Conservation (phyloP, 2,329 filamentous ascomycete genomes). For the Stagonosporopsis tanaceti region DNA sequence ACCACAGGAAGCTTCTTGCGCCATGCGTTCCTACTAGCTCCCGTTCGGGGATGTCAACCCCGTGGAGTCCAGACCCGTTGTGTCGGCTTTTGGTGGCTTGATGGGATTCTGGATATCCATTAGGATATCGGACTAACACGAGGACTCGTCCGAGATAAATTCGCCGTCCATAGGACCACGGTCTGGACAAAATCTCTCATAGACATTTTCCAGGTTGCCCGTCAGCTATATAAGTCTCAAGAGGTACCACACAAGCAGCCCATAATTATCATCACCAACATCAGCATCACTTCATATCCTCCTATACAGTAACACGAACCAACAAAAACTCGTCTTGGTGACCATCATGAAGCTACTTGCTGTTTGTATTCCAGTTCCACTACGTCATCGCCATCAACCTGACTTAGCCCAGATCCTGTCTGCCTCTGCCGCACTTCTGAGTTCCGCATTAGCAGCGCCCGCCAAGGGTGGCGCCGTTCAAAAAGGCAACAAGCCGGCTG, state of each 20-base stretch:
- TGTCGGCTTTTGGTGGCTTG: neutral
- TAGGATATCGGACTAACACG: neutral
- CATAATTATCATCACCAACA: neutral
- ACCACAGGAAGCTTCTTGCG: neutral
- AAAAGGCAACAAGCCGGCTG: neutral
- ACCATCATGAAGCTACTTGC: neutral
- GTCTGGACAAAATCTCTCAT: neutral
- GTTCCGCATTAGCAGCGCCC: neutral
- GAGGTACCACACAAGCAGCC: neutral
- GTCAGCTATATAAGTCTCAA: neutral
- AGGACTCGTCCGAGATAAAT: neutral
- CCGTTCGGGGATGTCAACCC: too few species aligned
- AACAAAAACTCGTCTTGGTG: neutral
- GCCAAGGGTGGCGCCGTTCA: neutral
- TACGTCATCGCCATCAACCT: neutral
- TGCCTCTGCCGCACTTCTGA: neutral
- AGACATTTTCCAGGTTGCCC: neutral
- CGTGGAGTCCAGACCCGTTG: neutral
- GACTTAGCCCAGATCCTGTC: neutral
- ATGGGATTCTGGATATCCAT: neutral
- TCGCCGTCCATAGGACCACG: neutral
- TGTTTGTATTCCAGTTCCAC: neutral
- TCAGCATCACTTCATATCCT: neutral
- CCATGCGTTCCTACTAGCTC: neutral
- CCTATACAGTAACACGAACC: neutral